A percentile compares a stretch with the other conserved stretches of the same genome.
These are phyloP conservation scores for Alloteropsis semialata DNA, from an alignment of 176 grass and related monocot genomes.

Conservation along the genomic window DNA sequence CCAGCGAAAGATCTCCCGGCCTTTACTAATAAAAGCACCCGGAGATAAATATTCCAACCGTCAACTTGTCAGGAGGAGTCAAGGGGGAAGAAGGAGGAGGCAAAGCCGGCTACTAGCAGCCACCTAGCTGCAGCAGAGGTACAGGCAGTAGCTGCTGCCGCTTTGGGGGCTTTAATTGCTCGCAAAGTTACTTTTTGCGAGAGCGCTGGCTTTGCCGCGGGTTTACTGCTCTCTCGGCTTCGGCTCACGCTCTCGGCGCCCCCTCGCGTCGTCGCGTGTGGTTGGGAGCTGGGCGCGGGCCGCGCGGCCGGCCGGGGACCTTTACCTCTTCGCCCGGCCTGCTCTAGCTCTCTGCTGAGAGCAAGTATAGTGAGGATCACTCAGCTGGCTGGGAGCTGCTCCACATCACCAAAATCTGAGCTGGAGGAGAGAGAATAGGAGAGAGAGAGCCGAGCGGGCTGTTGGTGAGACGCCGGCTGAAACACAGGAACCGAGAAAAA, in stretches of 20 bases:
- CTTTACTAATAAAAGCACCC: conserved; percentile 18
- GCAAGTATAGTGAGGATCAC: too few relatives aligned
- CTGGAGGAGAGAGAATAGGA: too few relatives aligned
- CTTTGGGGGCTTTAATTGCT: conserved; percentile 21
- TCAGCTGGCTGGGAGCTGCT: too few relatives aligned
- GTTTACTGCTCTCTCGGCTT: background rate
- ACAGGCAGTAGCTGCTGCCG: background rate
- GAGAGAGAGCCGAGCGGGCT: too few relatives aligned
- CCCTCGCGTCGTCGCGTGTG: background rate
- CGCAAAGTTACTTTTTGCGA: conserved; percentile 28
- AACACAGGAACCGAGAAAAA: too few relatives aligned
- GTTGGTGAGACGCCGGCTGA: too few relatives aligned
- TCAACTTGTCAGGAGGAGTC: conserved; percentile 30
- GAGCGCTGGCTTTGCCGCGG: background rate
- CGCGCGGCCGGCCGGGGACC: conserved; percentile 18
- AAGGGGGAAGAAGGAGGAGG: background rate
- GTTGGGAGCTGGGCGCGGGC: conserved; percentile 41
- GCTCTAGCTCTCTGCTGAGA: background rate
- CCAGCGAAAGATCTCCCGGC: background rate
- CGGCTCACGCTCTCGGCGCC: accelerated
- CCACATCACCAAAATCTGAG: too few relatives aligned
- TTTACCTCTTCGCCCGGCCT: background rate
- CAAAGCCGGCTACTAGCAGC: too few relatives aligned
- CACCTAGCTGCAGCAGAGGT: too few relatives aligned
- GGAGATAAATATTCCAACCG: conserved; percentile 50